phyloP scores from a whole-genome alignment of 805 yeast genomes.

The Ogataea polymorpha region DNA sequence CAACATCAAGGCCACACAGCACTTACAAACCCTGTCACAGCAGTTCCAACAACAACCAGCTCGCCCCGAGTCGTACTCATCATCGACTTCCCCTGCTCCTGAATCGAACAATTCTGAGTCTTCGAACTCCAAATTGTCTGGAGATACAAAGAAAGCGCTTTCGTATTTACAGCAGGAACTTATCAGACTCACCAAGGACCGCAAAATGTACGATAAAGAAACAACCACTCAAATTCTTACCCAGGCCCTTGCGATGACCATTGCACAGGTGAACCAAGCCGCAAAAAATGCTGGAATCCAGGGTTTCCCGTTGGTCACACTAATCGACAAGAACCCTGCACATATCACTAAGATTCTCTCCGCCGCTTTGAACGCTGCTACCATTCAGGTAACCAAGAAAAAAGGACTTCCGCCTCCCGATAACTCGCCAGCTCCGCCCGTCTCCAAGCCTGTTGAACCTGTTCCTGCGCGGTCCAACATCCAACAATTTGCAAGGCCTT shows the following conservation, averaged over 20 bases:
- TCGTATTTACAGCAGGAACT: slow-evolving; percentile 84
- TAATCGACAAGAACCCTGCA: slow-evolving; percentile 77
- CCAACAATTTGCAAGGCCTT: slow-evolving; percentile 14
- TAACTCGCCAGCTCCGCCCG: slow-evolving; percentile 6
- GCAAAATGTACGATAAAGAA: slow-evolving; percentile 73
- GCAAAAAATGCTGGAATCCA: slow-evolving; percentile 82
- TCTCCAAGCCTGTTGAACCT: slow-evolving; percentile 12
- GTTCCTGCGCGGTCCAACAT: slow-evolving; percentile 23
- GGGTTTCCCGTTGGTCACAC: slow-evolving; percentile 72
- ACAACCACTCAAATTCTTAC: slow-evolving; percentile 83
- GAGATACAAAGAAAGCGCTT: slow-evolving; percentile 69
- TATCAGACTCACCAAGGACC: slow-evolving; percentile 71
- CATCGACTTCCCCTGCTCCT: slow-evolving; percentile 14
- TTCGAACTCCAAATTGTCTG: slow-evolving; percentile 36
- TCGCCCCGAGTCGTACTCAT: background rate
- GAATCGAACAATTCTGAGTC: slow-evolving; percentile 15
- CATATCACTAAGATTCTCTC: slow-evolving; percentile 76
- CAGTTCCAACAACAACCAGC: slow-evolving; percentile 28
- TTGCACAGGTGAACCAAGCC: slow-evolving; percentile 83
- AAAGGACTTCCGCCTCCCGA: slow-evolving; percentile 37
- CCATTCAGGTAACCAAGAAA: slow-evolving; percentile 57
- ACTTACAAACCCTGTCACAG: slow-evolving; percentile 15
- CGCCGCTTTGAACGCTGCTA: slow-evolving; percentile 77
- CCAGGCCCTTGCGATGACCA: slow-evolving; percentile 88
- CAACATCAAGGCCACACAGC: slow-evolving; percentile 23